Evolutionary conservation across 2,329 filamentous ascomycete genomes (phyloP).

Genomic region (Cercospora canescens): DNA sequence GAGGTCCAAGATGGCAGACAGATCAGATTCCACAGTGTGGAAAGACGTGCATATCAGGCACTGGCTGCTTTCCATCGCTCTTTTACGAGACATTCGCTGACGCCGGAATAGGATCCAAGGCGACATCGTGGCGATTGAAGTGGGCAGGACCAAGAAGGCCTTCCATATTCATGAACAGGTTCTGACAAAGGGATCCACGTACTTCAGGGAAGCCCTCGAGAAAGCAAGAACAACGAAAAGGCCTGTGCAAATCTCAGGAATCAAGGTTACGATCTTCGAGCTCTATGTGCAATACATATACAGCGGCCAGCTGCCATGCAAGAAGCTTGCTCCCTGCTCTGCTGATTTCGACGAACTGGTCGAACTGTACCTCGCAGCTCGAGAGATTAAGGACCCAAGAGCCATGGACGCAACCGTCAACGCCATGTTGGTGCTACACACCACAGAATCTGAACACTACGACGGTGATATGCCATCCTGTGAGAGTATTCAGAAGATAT

Average conservation of each 20-base stretch:
- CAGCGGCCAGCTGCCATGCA: not conserved
- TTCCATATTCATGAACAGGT: not conserved
- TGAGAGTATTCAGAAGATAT: not conserved
- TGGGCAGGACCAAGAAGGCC: not conserved
- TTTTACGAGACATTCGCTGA: not conserved
- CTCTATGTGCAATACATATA: constrained; percentile 9
- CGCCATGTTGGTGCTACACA: not conserved
- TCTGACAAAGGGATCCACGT: not conserved
- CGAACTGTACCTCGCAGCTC: not conserved
- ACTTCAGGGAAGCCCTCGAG: not conserved
- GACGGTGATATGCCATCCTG: not conserved
- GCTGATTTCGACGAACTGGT: not conserved
- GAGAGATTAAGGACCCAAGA: not conserved
- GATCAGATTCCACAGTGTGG: not conserved
- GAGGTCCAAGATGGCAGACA: not conserved
- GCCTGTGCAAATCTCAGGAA: not conserved
- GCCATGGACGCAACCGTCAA: not conserved
- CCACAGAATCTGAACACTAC: not conserved
- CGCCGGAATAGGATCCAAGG: not conserved
- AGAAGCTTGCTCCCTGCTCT: not conserved
- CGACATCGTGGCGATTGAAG: not conserved
- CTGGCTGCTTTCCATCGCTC: not conserved
- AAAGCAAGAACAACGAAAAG: not conserved
- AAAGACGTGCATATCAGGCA: not conserved
- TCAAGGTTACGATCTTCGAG: not conserved